Conservation (phyloP, 257 asterid genomes). For the Misopates orontium region DNA sequence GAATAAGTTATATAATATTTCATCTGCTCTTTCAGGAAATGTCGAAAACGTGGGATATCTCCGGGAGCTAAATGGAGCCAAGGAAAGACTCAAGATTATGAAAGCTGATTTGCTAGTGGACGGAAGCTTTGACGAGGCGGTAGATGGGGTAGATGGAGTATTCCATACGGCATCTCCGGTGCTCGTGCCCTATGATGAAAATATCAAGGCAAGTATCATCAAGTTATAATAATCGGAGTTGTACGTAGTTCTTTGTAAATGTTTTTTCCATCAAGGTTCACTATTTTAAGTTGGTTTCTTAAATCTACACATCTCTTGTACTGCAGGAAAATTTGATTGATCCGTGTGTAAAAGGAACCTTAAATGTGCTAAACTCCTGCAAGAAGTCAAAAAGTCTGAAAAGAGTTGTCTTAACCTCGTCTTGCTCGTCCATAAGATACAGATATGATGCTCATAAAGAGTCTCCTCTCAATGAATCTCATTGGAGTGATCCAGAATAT, state of each 20-base stretch:
- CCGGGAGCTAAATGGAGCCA: slow-evolving; percentile 81
- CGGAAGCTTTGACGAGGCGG: slow-evolving; percentile 84
- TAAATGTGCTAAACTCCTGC: slow-evolving; percentile 84
- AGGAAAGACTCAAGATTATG: slow-evolving; percentile 73
- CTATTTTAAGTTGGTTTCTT: not conserved
- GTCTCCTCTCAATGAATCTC: slow-evolving; percentile 85
- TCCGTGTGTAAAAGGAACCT: slow-evolving; percentile 75
- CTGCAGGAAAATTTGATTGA: slow-evolving; percentile 77
- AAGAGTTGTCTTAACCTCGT: slow-evolving; percentile 90
- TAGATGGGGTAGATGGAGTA: slow-evolving; percentile 82
- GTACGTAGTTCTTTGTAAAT: not conserved
- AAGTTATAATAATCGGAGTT: not conserved
- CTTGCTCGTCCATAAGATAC: slow-evolving; percentile 82
- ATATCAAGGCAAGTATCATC: slow-evolving; percentile 48
- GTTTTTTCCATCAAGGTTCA: not conserved
- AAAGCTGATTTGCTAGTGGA: slow-evolving; percentile 72
- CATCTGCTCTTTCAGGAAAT: slow-evolving; percentile 41
- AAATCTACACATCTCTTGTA: not conserved
- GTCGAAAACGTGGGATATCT: slow-evolving; percentile 61
- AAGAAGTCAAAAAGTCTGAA: slow-evolving; percentile 60
- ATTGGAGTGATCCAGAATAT: slow-evolving; percentile 84
- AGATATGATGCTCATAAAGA: slow-evolving; percentile 54
- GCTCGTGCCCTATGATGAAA: slow-evolving; percentile 55
- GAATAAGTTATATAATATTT: no score
- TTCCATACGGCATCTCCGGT: slow-evolving; percentile 96